phyloP scores from a whole-genome alignment of 495 filamentous ascomycete genomes.

The Penicillium parvum region DNA sequence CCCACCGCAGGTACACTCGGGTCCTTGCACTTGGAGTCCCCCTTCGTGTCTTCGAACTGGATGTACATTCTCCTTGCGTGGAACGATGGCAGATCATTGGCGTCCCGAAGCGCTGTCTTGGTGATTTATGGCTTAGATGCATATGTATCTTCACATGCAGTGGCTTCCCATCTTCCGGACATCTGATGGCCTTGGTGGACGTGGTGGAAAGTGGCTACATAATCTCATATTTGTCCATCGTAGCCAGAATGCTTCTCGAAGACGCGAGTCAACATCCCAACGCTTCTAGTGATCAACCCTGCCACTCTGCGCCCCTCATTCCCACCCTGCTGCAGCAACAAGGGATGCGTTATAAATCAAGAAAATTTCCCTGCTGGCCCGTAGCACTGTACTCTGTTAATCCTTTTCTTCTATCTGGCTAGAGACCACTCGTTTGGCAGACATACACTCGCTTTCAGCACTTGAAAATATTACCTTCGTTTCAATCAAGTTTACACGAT shows the following conservation, averaged over 20 bases:
- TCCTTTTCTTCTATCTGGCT: background rate
- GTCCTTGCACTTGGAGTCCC: background rate
- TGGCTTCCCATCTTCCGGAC: background rate
- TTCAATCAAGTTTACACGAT: conserved; percentile 13
- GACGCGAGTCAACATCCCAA: background rate
- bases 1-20: background rate
- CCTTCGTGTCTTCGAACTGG: background rate
- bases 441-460: background rate
- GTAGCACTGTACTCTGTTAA: background rate
- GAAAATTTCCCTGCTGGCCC: background rate
- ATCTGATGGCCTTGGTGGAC: background rate
- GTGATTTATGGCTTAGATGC: background rate
- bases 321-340: conserved; percentile 8
- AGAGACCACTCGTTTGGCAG: conserved; percentile 4
- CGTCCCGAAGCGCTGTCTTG: background rate
- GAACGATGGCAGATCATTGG: background rate
- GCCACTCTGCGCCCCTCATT: conserved; percentile 1
- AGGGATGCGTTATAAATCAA: conserved; percentile 17
- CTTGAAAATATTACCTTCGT: conserved; percentile 10
- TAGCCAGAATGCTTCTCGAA: conserved; percentile 2
- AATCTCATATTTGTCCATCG: too few species aligned
- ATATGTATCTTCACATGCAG: background rate
- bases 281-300: background rate
- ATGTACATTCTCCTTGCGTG: conserved; percentile 10
- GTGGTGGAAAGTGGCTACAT: too few species aligned